These are phyloP conservation scores for Komagataella ulmi DNA, from an alignment of 805 yeast genomes.

Conservation along the genomic window DNA sequence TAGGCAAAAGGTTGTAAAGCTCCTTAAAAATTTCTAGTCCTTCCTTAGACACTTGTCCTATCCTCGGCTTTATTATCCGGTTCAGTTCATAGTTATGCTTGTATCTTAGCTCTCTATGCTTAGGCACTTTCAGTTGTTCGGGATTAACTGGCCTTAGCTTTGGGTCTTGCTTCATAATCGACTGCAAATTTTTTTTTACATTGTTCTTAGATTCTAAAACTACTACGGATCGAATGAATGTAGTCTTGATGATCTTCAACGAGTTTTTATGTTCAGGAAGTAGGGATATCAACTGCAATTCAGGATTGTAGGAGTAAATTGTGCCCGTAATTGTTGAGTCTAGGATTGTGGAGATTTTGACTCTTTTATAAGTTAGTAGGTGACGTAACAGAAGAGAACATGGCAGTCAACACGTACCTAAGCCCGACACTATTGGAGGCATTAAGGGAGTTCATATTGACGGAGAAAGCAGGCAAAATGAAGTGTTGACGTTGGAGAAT, in stretches of 20 bases:
- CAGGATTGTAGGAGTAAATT: constrained; percentile 47
- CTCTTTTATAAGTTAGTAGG: constrained; percentile 19
- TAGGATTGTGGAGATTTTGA: constrained; percentile 44
- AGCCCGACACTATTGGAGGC: constrained; percentile 16
- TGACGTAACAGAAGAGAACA: background rate
- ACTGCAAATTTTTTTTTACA: background rate
- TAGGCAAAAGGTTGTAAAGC: constrained; percentile 15
- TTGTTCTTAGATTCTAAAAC: background rate
- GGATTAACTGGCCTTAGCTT: constrained; percentile 5
- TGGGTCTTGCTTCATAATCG: background rate
- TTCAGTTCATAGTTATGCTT: constrained; percentile 10
- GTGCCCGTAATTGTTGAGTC: constrained; percentile 49
- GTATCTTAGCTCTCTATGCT: constrained; percentile 7
- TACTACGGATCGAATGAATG: constrained; percentile 24
- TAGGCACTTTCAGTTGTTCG: constrained; percentile 8
- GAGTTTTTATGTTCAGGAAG: constrained; percentile 14
- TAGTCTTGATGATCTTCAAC: constrained; percentile 40
- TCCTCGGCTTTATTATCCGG: constrained; percentile 8
- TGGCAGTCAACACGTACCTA: constrained; percentile 13
- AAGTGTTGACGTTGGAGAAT: no score
- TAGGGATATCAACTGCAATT: constrained; percentile 26
- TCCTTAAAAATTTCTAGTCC: constrained; percentile 14
- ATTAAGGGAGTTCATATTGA: background rate
- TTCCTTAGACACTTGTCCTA: constrained; percentile 9
- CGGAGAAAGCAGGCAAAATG: background rate